Conservation (phyloP, 768 basidiomycete species). For the Tulasnella sp. region DNA sequence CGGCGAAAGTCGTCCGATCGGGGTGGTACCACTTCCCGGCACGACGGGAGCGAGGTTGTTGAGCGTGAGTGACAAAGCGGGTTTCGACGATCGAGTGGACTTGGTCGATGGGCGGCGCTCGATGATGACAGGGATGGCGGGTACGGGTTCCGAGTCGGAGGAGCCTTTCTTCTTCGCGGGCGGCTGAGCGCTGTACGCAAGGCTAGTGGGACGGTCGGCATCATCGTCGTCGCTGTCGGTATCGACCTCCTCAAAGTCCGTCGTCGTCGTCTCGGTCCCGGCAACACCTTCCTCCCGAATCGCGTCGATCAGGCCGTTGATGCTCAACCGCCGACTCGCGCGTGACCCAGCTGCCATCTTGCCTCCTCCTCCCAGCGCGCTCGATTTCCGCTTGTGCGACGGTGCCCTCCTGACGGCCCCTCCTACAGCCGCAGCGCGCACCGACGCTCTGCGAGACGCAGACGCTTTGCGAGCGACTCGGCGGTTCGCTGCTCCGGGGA, state of each 20-base stretch:
- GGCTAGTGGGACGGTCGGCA: neutral
- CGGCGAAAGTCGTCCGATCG: neutral
- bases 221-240: neutral
- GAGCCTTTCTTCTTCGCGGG: neutral
- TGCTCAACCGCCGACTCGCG: neutral
- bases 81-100: neutral
- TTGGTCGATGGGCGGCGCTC: neutral
- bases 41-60: neutral
- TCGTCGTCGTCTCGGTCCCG: neutral
- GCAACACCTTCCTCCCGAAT: neutral
- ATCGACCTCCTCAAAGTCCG: neutral
- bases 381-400: neutral
- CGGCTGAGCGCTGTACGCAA: neutral
- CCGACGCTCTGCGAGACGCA: neutral
- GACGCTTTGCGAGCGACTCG: neutral
- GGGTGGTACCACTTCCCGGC: neutral
- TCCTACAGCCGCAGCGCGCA: neutral
- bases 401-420: neutral
- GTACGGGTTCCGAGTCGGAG: neutral
- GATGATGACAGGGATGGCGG: neutral
- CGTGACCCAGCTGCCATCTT: neutral
- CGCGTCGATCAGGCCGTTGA: neutral
- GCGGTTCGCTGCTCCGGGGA: neutral
- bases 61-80: neutral
- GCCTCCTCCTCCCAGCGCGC: neutral